Conservation (phyloP, 345 rosid genomes). For the Camelina laxa region DNA sequence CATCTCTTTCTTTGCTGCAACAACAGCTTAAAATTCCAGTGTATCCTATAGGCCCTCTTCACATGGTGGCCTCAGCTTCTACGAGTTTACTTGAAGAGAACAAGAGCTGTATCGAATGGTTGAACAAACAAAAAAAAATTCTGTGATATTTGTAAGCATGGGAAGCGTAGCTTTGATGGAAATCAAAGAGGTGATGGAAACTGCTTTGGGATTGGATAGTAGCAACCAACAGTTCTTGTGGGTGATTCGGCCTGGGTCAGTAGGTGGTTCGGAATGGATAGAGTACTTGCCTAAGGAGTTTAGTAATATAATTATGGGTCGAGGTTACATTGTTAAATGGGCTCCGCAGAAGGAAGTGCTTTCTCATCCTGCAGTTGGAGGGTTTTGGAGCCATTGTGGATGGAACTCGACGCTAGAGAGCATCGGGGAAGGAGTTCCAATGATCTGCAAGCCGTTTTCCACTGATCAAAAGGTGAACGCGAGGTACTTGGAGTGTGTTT, state of each 20-base stretch:
- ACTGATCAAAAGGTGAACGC: conserved; percentile 50
- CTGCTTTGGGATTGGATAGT: conserved; percentile 24
- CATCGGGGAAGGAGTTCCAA: conserved; percentile 49
- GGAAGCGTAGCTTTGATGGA: conserved; percentile 53
- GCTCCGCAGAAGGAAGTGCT: conserved; percentile 39
- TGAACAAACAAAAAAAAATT: conserved; percentile 45
- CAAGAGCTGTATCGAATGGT: conserved; percentile 54
- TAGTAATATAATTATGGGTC: too few species aligned
- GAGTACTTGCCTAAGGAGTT: too few species aligned
- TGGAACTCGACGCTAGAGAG: conserved; percentile 55
- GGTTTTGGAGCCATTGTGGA: conserved; percentile 55
- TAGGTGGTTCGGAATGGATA: conserved; percentile 18
- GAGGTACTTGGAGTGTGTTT: conserved; percentile 47
- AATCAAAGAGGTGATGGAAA: conserved; percentile 27
- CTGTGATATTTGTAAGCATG: conserved; percentile 59
- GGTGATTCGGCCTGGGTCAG: conserved; percentile 39
- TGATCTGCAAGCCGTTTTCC: conserved; percentile 51
- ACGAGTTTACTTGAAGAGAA: conserved; percentile 38
- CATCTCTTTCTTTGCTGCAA: conserved; percentile 17
- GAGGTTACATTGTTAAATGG: conserved; percentile 33
- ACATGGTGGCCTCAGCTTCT: conserved; percentile 29
- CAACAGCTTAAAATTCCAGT: conserved; percentile 14
- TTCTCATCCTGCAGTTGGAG: conserved; percentile 47
- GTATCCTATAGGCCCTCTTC: conserved; percentile 41
- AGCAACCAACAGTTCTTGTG: conserved; percentile 42